Percentiles rank a stretch among this genome's conserved stretches.
Evolutionary conservation across 2,329 filamentous ascomycete species (phyloP).

Genomic region (Aureobasidium musti): DNA sequence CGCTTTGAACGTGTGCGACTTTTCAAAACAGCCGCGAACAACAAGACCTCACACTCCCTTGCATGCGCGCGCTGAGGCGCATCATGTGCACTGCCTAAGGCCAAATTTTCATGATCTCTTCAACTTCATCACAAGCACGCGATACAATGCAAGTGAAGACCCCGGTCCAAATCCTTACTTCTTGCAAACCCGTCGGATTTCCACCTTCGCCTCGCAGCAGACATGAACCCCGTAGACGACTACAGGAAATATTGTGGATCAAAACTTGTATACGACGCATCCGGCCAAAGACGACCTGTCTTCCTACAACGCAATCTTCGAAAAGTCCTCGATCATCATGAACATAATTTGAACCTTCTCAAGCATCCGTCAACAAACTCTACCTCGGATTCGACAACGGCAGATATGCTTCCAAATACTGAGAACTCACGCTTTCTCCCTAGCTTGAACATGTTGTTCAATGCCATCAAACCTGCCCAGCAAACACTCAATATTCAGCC

Average conservation of each 20-base stretch:
- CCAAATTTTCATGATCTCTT: not conserved
- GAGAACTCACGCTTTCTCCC: conserved; percentile 37
- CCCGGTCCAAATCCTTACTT: not conserved
- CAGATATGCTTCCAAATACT: conserved; percentile 26
- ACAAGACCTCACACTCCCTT: conserved; percentile 19
- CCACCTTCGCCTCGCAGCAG: not conserved
- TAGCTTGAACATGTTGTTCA: conserved; percentile 37
- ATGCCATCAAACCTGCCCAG: conserved; percentile 28
- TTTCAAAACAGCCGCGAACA: conserved; percentile 26
- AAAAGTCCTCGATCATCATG: conserved; percentile 37
- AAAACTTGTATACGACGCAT: not conserved
- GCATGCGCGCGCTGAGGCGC: conserved; percentile 26
- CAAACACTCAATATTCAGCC: not conserved
- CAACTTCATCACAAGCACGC: not conserved
- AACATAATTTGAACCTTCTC: conserved; percentile 30
- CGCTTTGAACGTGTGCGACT: conserved; percentile 19
- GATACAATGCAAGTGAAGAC: conserved; percentile 12
- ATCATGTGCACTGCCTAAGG: not conserved
- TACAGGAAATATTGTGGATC: conserved; percentile 14
- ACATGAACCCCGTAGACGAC: conserved; percentile 22
- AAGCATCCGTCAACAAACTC: conserved; percentile 11
- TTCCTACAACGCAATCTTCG: conserved; percentile 41
- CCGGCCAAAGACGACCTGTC: not conserved
- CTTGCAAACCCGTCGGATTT: not conserved
- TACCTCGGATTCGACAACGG: not conserved